Conservation (phyloP, 2,329 filamentous ascomycete genomes). For the Domatiomyces catenatus region DNA sequence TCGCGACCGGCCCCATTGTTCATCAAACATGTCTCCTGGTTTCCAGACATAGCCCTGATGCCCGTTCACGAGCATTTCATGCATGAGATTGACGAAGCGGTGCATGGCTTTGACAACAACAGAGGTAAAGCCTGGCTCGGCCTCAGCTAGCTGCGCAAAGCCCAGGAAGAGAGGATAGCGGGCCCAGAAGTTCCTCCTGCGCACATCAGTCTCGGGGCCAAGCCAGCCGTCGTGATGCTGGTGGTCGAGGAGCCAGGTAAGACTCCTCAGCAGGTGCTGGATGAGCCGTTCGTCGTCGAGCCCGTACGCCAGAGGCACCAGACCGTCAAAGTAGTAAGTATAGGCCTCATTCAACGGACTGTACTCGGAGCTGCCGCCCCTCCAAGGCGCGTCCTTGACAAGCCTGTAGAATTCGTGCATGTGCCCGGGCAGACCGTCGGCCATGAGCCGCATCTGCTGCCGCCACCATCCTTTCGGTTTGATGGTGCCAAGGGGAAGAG, state of each 20-base stretch:
- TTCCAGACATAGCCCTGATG: constrained; percentile 36
- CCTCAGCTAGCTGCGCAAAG: constrained; percentile 31
- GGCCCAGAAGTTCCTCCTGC: constrained; percentile 38
- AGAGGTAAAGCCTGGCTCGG: constrained; percentile 34
- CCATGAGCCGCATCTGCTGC: constrained; percentile 35
- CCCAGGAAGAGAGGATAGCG: constrained; percentile 38
- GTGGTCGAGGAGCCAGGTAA: constrained; percentile 36
- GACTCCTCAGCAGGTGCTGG: constrained; percentile 31
- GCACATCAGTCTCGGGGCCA: constrained; percentile 34
- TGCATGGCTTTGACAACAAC: constrained; percentile 36
- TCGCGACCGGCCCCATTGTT: constrained; percentile 26
- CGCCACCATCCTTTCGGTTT: constrained; percentile 38
- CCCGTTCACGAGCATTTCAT: constrained; percentile 41
- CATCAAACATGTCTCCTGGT: constrained; percentile 29
- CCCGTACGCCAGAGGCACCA: constrained; percentile 41
- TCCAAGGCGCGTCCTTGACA: constrained; percentile 37
- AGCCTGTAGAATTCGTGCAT: constrained; percentile 41
- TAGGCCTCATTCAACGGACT: constrained; percentile 38
- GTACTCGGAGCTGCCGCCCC: constrained; percentile 38
- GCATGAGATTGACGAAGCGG: constrained; percentile 35
- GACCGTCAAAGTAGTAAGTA: constrained; percentile 45
- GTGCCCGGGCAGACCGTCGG: constrained; percentile 39
- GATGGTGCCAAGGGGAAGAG: constrained; percentile 35
- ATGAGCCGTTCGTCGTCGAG: constrained; percentile 37
- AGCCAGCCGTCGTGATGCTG: constrained; percentile 41